Conservation (phyloP, 2,329 filamentous ascomycete species). For the Harringtonia aguacate region DNA sequence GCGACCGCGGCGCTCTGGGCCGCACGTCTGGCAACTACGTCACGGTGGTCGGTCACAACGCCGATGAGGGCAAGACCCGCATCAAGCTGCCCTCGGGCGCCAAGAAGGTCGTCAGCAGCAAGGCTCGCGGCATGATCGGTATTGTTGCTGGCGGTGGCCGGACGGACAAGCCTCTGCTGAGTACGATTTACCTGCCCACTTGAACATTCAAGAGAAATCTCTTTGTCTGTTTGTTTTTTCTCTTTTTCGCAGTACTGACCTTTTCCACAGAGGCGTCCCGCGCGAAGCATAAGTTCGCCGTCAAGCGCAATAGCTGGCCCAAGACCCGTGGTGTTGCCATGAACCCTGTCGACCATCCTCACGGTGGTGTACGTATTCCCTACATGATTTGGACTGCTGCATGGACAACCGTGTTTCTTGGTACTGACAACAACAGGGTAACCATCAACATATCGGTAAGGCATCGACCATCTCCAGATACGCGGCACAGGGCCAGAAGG, state of each 20-base stretch:
- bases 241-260: too few species aligned
- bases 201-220: too few species aligned
- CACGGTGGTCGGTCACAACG: conserved; percentile 95
- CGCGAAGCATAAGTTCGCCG: conserved; percentile 99
- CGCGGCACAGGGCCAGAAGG: conserved; percentile 97
- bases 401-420: too few species aligned
- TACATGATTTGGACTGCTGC: too few species aligned
- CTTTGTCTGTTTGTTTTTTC: too few species aligned
- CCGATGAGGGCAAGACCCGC: conserved; percentile 98
- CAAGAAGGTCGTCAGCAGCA: conserved; percentile 97
- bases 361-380: conserved; percentile 64
- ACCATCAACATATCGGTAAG: conserved; percentile 99
- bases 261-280: conserved; percentile 75
- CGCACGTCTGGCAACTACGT: conserved; percentile 99
- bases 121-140: conserved; percentile 94
- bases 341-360: conserved; percentile 99
- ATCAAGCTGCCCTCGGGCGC: conserved; percentile 98
- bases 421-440: conserved; percentile 58
- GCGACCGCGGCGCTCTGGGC: conserved; percentile 91
- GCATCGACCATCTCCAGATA: conserved; percentile 98
- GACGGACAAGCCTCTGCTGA: conserved; percentile 98
- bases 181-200: conserved; percentile 34
- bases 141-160: conserved; percentile 98
- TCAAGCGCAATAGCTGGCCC: conserved; percentile 99
- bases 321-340: conserved; percentile 99